Base-by-base conservation (phyloP, 2,329 filamentous ascomycete genomes). In the Colletotrichum acutatum region DNA sequence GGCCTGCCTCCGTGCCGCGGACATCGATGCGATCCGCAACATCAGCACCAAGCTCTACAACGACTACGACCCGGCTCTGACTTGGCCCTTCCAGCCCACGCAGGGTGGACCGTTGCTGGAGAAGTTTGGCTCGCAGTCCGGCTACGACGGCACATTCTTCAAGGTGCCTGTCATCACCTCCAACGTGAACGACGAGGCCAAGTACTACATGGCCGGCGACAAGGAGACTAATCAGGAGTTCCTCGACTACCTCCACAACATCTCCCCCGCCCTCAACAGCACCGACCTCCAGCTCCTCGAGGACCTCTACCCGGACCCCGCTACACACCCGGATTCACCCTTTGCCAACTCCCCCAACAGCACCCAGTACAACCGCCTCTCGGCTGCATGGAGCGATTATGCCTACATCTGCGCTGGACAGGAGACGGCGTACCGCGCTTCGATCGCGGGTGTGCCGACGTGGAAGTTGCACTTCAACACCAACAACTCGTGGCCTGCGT, bases 391-490 rank as follows among this genome's bases (percentile, higher is more conserved):
- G 80, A 82, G 82, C 16, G 85, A 86, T 74, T 86, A 84, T 62
- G 84, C 81, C 34, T 86, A 86, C 70, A 82, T 84, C 19, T 86
- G 84, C 24, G 80, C 85, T 0, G 82, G 81, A 0, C 84, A 86
- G n/a, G 84, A 86, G 70, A 86, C 84, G 0, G 83, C 84, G 1
- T 79, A 83, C 91, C 77, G 81, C 91, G 0, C 90, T 90, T 4
- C 89, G 90, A 95, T 82, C 81, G 92, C 83, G 90, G 92, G 78
- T 91, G 91, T 19, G 92, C 90, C 0, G 91, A 94, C 0, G 82
- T 95, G 65, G 81, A 97, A 0, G 94, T 94, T 26, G 95, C 93
- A 0, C 93, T 95, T 82, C 42, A 79, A 83, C 94, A 97, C 80
- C 91, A 83, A 24, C 90, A 88, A 2, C 94, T 95, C 76, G 76